phyloP scores from a whole-genome alignment of 2,329 filamentous ascomycete genomes.

The Arachnomyces sp. region DNA sequence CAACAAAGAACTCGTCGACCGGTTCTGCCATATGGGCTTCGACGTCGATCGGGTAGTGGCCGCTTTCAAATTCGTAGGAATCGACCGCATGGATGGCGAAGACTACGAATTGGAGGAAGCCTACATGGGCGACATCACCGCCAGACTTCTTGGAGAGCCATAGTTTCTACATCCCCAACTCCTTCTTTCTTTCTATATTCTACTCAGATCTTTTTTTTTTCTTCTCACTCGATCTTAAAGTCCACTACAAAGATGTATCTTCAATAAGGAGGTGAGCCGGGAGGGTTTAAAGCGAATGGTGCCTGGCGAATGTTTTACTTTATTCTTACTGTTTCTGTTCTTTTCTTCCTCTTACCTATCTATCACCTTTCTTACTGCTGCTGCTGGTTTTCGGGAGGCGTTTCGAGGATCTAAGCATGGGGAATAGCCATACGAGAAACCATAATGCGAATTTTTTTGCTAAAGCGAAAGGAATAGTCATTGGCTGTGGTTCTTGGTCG shows the following conservation, averaged over 20 bases:
- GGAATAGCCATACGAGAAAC: no score
- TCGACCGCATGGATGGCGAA: conserved; percentile 67
- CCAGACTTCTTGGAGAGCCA: conserved; percentile 72
- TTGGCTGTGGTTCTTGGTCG: no score
- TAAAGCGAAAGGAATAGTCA: no score
- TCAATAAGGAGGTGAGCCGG: conserved; percentile 11
- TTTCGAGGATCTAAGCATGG: no score
- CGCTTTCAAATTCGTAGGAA: conserved; percentile 73
- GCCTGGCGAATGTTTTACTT: conserved; percentile 23
- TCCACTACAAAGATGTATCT: conserved; percentile 4
- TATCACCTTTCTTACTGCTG: no score
- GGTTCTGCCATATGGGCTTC: conserved; percentile 88
- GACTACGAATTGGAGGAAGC: conserved; percentile 85
- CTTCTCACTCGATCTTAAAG: background rate
- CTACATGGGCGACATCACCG: conserved; percentile 84
- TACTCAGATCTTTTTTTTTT: conserved; percentile 6
- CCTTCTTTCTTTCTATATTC: conserved; percentile 4
- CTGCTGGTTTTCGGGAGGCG: no score
- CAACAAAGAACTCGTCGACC: conserved; percentile 72
- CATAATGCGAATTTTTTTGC: no score
- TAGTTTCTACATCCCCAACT: conserved; percentile 26
- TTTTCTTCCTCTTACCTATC: no score
- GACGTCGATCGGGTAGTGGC: conserved; percentile 77
- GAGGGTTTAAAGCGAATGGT: conserved; percentile 20
- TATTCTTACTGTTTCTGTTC: background rate